A percentile compares a stretch with the other conserved stretches of the same genome.
Conservation (phyloP, 1,284 basidiomycete species). For the Peniophora sp. region DNA sequence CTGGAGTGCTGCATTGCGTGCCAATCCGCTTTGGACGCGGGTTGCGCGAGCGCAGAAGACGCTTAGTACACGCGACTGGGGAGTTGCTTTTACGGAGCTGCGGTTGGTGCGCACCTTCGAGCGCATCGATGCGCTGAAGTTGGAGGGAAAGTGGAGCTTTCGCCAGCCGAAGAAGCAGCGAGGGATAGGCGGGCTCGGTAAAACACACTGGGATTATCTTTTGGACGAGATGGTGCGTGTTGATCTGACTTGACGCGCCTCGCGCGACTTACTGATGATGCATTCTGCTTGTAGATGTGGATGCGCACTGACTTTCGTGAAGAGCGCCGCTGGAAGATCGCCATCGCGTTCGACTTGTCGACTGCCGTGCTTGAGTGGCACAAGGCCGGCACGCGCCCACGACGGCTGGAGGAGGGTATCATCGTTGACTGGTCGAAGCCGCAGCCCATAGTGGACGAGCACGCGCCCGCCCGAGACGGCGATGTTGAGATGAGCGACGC, state of each 20-base stretch:
- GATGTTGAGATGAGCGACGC: conserved; percentile 12
- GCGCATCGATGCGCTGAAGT: conserved; percentile 80
- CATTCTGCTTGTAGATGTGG: conserved; percentile 74
- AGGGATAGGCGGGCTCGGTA: conserved; percentile 68
- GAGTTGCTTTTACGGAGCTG: conserved; percentile 70
- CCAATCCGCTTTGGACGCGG: conserved; percentile 68
- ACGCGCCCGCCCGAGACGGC: conserved; percentile 13
- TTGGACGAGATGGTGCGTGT: conserved; percentile 88
- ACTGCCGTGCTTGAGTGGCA: conserved; percentile 87
- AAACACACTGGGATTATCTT: conserved; percentile 94
- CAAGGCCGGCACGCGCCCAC: conserved; percentile 54
- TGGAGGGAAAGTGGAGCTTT: conserved; percentile 83
- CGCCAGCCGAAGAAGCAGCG: conserved; percentile 94
- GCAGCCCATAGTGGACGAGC: conserved; percentile 16
- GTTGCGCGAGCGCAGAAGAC: conserved; percentile 66
- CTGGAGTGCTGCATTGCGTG: conserved; percentile 62
- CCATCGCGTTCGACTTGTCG: conserved; percentile 81
- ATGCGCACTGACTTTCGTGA: conserved; percentile 93
- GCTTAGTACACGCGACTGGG: conserved; percentile 72
- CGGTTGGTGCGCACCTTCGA: conserved; percentile 77
- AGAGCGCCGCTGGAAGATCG: conserved; percentile 90
- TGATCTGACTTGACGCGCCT: neutral
- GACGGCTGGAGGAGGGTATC: conserved; percentile 62
- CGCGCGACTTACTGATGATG: conserved; percentile 3
- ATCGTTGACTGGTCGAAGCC: conserved; percentile 59